Percentiles rank a stretch among this genome's conserved stretches.
phyloP scores from a whole-genome alignment of 306 rosid genomes.

The Rubus idaeus region DNA sequence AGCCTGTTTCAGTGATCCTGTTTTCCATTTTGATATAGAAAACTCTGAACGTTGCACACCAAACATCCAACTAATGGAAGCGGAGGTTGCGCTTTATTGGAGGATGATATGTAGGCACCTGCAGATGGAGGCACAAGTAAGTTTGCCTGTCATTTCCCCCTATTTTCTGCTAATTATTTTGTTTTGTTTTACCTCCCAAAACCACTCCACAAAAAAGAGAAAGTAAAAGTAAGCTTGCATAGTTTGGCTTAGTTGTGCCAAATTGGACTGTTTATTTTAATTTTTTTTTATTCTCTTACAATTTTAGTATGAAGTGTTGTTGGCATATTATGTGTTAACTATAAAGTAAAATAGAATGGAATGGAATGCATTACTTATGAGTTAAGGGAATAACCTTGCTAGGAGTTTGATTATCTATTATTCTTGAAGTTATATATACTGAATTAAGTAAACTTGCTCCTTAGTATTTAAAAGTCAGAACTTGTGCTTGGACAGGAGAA shows the following conservation, averaged over 20 bases:
- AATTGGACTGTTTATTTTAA: not conserved
- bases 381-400: not conserved
- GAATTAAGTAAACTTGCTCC: conserved; percentile 1
- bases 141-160: conserved; percentile 19
- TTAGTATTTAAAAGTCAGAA: conserved; percentile 17
- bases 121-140: conserved; percentile 83
- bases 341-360: not conserved
- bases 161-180: not conserved
- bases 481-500: conserved; percentile 54
- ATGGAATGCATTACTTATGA: not conserved
- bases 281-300: not conserved
- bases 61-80: conserved; percentile 70
- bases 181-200: not conserved
- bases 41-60: conserved; percentile 35
- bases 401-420: not conserved
- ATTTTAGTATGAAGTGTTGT: not conserved
- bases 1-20: conserved; percentile 20
- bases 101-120: conserved; percentile 70
- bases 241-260: not conserved
- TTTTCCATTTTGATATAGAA: conserved; percentile 34
- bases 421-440: not conserved
- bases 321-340: not conserved
- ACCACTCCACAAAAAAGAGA: not conserved
- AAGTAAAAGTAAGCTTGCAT: not conserved
- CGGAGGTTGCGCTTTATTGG: conserved; percentile 91